Conservation (phyloP, 2,329 filamentous ascomycete genomes). For the Zymoseptoria brevis region DNA sequence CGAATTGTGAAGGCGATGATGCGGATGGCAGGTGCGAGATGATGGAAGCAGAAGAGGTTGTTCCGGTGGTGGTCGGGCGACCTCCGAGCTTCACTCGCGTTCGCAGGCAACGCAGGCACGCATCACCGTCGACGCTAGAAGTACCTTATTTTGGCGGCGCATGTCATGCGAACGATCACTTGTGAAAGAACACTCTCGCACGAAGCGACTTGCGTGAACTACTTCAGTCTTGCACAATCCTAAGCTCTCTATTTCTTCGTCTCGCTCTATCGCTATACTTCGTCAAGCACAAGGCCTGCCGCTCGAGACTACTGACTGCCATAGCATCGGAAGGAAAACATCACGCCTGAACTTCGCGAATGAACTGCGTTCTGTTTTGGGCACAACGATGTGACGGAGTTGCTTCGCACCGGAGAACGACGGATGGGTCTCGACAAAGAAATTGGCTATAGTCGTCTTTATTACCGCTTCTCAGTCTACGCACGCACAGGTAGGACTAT, state of each 20-base stretch:
- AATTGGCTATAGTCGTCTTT: too few species aligned
- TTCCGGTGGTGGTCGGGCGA: not conserved
- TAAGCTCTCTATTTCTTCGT: not conserved
- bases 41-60: not conserved
- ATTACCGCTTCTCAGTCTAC: too few species aligned
- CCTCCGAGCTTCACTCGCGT: not conserved
- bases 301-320: too few species aligned
- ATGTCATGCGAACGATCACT: not conserved
- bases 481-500: too few species aligned
- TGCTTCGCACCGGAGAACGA: too few species aligned
- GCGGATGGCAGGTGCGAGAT: not conserved
- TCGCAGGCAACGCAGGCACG: not conserved
- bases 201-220: not conserved
- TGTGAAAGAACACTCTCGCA: not conserved
- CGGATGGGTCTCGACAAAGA: too few species aligned
- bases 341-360: too few species aligned
- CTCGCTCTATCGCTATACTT: not conserved
- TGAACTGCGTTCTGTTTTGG: too few species aligned
- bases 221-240: too few species aligned
- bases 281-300: too few species aligned
- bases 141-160: not conserved
- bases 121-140: conserved; percentile 1
- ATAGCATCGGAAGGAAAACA: too few species aligned
- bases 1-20: not conserved
- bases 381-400: too few species aligned